phyloP scores from a whole-genome alignment of 768 basidiomycete genomes.

The Neoboletus brunneissimus region DNA sequence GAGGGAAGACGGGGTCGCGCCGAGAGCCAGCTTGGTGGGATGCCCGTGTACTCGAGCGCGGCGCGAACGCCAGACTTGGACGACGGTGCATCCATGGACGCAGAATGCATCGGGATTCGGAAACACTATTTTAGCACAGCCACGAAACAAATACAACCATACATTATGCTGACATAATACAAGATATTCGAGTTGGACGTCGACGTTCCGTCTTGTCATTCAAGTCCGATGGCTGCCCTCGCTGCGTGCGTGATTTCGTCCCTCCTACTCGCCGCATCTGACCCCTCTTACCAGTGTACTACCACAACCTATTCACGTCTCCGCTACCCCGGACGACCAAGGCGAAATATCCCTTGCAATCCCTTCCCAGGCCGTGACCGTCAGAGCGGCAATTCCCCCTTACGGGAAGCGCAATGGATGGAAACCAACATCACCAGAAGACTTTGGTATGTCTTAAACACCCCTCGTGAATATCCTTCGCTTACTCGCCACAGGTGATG shows the following conservation, averaged over 20 bases:
- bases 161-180: slow-evolving; percentile 22
- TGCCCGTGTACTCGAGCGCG: slow-evolving; percentile 66
- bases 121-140: slow-evolving; percentile 20
- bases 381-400: slow-evolving; percentile 61
- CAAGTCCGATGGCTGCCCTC: slow-evolving; percentile 53
- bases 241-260: slow-evolving; percentile 58
- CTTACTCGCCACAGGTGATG: slow-evolving; percentile 54
- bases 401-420: slow-evolving; percentile 87
- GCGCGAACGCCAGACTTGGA: slow-evolving; percentile 54
- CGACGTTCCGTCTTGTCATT: slow-evolving; percentile 22
- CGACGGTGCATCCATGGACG: slow-evolving; percentile 11
- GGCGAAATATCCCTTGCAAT: slow-evolving; percentile 39
- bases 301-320: slow-evolving; percentile 60
- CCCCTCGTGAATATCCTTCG: not conserved
- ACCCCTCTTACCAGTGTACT: slow-evolving; percentile 48
- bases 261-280: not conserved
- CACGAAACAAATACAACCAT: slow-evolving; percentile 23
- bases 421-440: slow-evolving; percentile 78
- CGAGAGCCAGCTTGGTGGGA: slow-evolving; percentile 74
- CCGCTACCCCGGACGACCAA: slow-evolving; percentile 59
- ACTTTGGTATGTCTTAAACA: slow-evolving; percentile 64
- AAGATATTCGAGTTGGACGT: not conserved
- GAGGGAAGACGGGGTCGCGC: slow-evolving; percentile 86
- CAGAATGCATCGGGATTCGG: slow-evolving; percentile 21
- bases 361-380: slow-evolving; percentile 41